phyloP scores from a whole-genome alignment of 73 alveolate species.

The Blepharisma stoltei region DNA sequence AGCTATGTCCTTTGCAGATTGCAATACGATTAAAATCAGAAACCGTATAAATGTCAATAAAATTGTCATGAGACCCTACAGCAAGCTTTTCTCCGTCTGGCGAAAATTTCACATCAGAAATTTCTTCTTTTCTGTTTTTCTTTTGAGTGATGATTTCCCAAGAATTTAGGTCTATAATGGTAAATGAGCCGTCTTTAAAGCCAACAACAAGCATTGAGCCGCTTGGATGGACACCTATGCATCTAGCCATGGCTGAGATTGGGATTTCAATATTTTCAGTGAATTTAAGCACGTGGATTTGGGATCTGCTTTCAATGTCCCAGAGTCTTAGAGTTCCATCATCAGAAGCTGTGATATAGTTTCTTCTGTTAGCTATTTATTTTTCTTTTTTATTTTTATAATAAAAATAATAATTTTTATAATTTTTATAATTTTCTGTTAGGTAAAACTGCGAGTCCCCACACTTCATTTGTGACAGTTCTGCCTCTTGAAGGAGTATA shows the following conservation, averaged over 20 bases:
- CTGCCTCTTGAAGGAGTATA: slow-evolving; percentile 47
- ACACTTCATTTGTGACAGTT: slow-evolving; percentile 61
- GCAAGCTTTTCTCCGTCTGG: slow-evolving; percentile 85
- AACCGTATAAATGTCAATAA: slow-evolving; percentile 63
- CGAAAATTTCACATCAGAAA: slow-evolving; percentile 84
- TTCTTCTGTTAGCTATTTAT: slow-evolving; percentile 26
- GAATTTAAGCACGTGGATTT: slow-evolving; percentile 4
- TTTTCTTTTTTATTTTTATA: too few relatives aligned
- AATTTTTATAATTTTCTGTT: too few relatives aligned
- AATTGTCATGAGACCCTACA: slow-evolving; percentile 84
- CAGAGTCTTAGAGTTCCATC: slow-evolving; percentile 69
- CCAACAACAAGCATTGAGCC: slow-evolving; percentile 84
- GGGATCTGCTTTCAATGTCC: slow-evolving; percentile 36
- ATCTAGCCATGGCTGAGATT: slow-evolving; percentile 48
- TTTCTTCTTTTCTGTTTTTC: slow-evolving; percentile 59
- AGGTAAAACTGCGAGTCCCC: slow-evolving; percentile 66
- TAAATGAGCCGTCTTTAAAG: slow-evolving; percentile 82
- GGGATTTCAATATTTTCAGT: slow-evolving; percentile 27
- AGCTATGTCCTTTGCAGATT: slow-evolving; percentile 67
- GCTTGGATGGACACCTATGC: slow-evolving; percentile 73
- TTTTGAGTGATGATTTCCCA: slow-evolving; percentile 59
- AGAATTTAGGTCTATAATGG: slow-evolving; percentile 60
- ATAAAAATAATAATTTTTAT: too few relatives aligned
- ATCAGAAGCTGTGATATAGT: slow-evolving; percentile 49
- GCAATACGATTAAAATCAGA: slow-evolving; percentile 50